Conservation (phyloP, 2,329 filamentous ascomycete species). For the Calonectria henricotiae region DNA sequence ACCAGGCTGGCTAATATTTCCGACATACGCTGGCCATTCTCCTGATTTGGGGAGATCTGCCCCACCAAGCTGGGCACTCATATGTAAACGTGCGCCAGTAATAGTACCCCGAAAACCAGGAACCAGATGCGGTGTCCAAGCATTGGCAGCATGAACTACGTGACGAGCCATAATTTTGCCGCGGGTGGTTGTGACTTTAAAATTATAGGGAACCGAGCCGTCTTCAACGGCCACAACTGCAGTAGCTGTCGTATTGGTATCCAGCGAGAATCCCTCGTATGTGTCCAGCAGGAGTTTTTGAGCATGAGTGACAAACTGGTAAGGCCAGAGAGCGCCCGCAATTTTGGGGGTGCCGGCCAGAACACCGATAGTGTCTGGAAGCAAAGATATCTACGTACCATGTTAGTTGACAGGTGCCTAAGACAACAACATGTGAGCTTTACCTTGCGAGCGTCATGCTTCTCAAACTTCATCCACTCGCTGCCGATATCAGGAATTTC, state of each 20-base stretch:
- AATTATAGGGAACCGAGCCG: background rate
- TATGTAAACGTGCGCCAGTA: conserved; percentile 12
- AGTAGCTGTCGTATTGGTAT: conserved; percentile 12
- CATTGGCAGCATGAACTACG: conserved; percentile 15
- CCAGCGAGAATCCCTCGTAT: conserved; percentile 1
- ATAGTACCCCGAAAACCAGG: conserved; percentile 7
- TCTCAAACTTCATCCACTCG: conserved; percentile 20
- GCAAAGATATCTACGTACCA: conserved; percentile 4
- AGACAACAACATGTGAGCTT: background rate
- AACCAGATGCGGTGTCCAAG: conserved; percentile 17
- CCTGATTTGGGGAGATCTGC: conserved; percentile 21
- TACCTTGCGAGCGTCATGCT: conserved; percentile 23
- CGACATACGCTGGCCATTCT: conserved; percentile 19
- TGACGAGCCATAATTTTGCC: conserved; percentile 1
- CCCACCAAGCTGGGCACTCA: conserved; percentile 30
- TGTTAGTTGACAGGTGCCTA: background rate
- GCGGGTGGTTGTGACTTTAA: conserved; percentile 9
- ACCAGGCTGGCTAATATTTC: conserved; percentile 22
- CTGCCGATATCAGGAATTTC: conserved; percentile 21
- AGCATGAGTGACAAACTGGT: conserved; percentile 2
- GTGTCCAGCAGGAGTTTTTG: conserved; percentile 9
- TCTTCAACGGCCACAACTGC: background rate
- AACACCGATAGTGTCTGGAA: conserved; percentile 1
- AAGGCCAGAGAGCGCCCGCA: conserved; percentile 14
- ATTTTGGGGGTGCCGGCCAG: conserved; percentile 27